phyloP scores from a whole-genome alignment of 2,329 filamentous ascomycete genomes.

The Zymoseptoria crescenta region DNA sequence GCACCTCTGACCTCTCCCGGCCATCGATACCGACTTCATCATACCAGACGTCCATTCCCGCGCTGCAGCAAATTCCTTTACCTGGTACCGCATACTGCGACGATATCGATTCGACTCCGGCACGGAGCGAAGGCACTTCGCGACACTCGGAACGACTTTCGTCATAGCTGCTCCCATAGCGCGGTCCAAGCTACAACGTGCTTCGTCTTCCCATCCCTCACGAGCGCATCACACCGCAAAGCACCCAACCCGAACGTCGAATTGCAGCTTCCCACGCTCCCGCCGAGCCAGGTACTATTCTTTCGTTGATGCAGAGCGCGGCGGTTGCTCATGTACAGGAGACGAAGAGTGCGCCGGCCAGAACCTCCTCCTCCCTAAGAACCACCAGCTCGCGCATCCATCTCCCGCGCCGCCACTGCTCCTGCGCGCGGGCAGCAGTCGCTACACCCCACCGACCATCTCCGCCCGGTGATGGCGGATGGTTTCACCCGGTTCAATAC shows the following conservation, averaged over 20 bases:
- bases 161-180: not conserved
- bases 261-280: not conserved
- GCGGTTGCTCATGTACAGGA: conserved; percentile 41
- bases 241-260: not conserved
- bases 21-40: not conserved
- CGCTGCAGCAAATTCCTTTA: not conserved
- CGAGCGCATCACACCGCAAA: not conserved
- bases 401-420: conserved; percentile 17
- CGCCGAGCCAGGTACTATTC: conserved; percentile 7
- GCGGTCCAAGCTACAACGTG: not conserved
- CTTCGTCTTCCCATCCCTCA: not conserved
- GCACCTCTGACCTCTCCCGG: not conserved
- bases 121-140: not conserved
- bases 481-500: conserved; percentile 56
- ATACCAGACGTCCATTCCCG: not conserved
- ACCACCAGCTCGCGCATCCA: conserved; percentile 9
- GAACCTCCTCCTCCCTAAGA: conserved; percentile 37
- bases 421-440: conserved; percentile 7
- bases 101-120: not conserved
- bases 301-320: conserved; percentile 28
- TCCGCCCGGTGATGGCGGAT: conserved; percentile 58
- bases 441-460: conserved; percentile 10
- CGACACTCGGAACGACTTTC: not conserved
- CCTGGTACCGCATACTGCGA: not conserved
- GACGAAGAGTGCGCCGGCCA: conserved; percentile 41